Conservation (phyloP, 441 rosid genomes). For the Omphalea diandra region DNA sequence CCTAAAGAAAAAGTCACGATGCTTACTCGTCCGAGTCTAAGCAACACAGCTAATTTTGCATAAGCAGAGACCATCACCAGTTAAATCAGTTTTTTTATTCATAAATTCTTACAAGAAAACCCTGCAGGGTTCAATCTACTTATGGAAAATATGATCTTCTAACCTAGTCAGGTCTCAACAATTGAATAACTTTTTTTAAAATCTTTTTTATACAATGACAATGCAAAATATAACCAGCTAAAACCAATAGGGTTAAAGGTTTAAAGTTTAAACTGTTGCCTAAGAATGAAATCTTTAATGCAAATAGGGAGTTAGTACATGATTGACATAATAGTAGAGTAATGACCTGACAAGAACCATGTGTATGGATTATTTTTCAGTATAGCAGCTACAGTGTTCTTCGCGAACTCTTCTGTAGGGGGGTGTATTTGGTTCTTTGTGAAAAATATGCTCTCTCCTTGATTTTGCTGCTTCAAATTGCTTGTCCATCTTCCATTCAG, state of each 20-base stretch:
- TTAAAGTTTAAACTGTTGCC: slow-evolving; percentile 41
- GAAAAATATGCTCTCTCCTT: slow-evolving; percentile 56
- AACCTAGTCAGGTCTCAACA: too few species aligned
- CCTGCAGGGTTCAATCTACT: too few species aligned
- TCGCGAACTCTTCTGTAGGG: slow-evolving; percentile 76
- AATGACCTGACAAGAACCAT: slow-evolving; percentile 64
- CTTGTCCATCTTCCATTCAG: slow-evolving; percentile 73
- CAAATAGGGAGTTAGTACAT: slow-evolving; percentile 60
- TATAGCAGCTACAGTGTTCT: slow-evolving; percentile 52
- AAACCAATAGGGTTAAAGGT: not conserved
- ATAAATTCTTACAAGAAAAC: too few species aligned
- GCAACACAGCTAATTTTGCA: not conserved
- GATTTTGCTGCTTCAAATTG: slow-evolving; percentile 62
- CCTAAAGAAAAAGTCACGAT: too few species aligned
- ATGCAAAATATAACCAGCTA: not conserved
- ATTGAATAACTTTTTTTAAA: too few species aligned
- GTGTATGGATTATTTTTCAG: slow-evolving; percentile 66
- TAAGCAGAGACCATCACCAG: too few species aligned
- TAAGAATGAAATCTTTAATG: slow-evolving; percentile 47
- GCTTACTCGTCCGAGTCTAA: too few species aligned
- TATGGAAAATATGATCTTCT: too few species aligned
- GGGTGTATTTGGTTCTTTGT: slow-evolving; percentile 52
- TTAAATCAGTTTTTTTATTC: too few species aligned
- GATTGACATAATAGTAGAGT: slow-evolving; percentile 49
- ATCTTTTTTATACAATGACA: too few species aligned